phyloP scores from a whole-genome alignment of 2,329 filamentous ascomycete genomes.

The Pseudogymnoascus verrucosus region DNA sequence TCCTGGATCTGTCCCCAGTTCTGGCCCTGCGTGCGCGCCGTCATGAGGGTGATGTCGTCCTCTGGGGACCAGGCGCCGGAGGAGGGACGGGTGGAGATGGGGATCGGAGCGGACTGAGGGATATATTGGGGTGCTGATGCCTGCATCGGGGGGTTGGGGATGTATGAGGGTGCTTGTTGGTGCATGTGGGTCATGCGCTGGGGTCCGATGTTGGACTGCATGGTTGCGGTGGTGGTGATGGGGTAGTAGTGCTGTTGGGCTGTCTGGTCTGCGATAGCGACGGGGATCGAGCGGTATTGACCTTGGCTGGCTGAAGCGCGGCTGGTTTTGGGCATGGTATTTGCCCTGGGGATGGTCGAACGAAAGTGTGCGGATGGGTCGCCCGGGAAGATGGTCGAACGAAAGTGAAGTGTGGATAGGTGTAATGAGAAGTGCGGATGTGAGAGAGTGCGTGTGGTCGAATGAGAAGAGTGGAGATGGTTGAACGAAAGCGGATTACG shows the following conservation, averaged over 20 bases:
- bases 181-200: slow-evolving; percentile 13
- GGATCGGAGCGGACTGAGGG: slow-evolving; percentile 11
- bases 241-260: slow-evolving; percentile 14
- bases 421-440: slow-evolving; percentile 7
- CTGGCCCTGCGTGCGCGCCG: slow-evolving; percentile 63
- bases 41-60: slow-evolving; percentile 67
- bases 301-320: slow-evolving; percentile 18
- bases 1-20: slow-evolving; percentile 79
- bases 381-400: slow-evolving; percentile 10
- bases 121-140: neutral
- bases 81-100: slow-evolving; percentile 38
- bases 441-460: slow-evolving; percentile 9
- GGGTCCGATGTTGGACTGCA: slow-evolving; percentile 11
- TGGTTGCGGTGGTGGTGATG: slow-evolving; percentile 18
- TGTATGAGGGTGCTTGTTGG: slow-evolving; percentile 8
- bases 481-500: slow-evolving; percentile 16
- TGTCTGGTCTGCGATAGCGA: slow-evolving; percentile 14
- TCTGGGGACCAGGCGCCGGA: slow-evolving; percentile 63
- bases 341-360: slow-evolving; percentile 10
- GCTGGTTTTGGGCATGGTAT: slow-evolving; percentile 24
- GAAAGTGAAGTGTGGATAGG: slow-evolving; percentile 7
- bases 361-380: slow-evolving; percentile 8
- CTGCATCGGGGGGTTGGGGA: slow-evolving; percentile 15
- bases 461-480: slow-evolving; percentile 5
- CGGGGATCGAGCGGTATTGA: slow-evolving; percentile 21